phyloP scores from a whole-genome alignment of 2,329 filamentous ascomycete genomes.

The Hawksworthiomyces lignivorus region DNA sequence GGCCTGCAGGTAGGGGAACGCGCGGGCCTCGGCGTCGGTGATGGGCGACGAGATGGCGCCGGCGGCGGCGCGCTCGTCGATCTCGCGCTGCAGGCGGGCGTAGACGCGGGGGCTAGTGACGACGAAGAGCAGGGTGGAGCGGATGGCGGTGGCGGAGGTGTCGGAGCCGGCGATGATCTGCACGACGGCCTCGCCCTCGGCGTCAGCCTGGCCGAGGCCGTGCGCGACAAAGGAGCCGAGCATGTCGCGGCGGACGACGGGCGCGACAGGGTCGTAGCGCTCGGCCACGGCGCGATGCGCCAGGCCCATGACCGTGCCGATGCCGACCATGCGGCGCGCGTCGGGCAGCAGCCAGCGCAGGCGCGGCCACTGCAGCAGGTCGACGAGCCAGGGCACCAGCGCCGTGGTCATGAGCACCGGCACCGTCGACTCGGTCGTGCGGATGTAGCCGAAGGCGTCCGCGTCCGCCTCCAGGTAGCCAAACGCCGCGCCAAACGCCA shows the following conservation, averaged over 20 bases:
- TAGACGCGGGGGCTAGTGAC: slow-evolving; percentile 19
- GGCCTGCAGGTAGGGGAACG: slow-evolving; percentile 40
- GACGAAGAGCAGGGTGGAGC: slow-evolving; percentile 19
- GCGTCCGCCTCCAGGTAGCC: slow-evolving; percentile 38
- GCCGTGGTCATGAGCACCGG: slow-evolving; percentile 35
- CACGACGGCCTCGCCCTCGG: slow-evolving; percentile 36
- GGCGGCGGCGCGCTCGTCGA: slow-evolving; percentile 25
- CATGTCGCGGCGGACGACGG: slow-evolving; percentile 25
- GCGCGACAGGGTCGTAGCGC: slow-evolving; percentile 10
- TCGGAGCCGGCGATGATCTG: slow-evolving; percentile 27
- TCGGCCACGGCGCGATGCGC: slow-evolving; percentile 17
- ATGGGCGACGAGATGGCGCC: slow-evolving; percentile 24
- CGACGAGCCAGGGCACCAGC: slow-evolving; percentile 34
- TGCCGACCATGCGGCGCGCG: slow-evolving; percentile 12
- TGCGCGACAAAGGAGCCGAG: slow-evolving; percentile 32
- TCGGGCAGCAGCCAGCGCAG: slow-evolving; percentile 23
- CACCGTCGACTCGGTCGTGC: slow-evolving; percentile 20
- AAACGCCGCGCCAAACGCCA: slow-evolving; percentile 42
- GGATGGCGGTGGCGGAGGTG: slow-evolving; percentile 22
- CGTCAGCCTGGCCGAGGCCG: slow-evolving; percentile 29
- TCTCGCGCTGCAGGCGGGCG: slow-evolving; percentile 23
- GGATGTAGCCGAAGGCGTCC: slow-evolving; percentile 38
- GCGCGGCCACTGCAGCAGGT: slow-evolving; percentile 29
- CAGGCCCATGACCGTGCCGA: slow-evolving; percentile 15
- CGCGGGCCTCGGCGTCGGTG: slow-evolving; percentile 28